A percentile compares a stretch with the other conserved stretches of the same genome.
Conservation (phyloP, 768 basidiomycete genomes). For the Mycena filopes region DNA sequence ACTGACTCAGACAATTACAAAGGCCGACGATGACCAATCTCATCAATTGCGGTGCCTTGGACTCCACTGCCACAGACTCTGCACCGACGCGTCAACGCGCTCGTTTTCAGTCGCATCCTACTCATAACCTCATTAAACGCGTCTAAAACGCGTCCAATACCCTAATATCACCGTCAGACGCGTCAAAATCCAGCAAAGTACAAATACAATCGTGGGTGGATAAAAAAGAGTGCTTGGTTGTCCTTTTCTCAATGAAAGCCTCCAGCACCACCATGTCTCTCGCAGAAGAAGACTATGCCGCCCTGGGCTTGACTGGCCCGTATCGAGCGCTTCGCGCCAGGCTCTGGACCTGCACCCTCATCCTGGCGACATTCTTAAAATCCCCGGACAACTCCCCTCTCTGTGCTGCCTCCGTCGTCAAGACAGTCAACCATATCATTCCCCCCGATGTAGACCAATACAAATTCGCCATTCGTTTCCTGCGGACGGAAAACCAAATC, state of each 20-base stretch:
- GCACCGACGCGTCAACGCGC: too few species aligned
- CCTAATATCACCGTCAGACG: too few species aligned
- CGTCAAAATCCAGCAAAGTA: too few species aligned
- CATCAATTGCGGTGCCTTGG: too few species aligned
- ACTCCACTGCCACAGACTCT: too few species aligned
- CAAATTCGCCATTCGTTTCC: conserved; percentile 3
- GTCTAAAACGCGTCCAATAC: too few species aligned
- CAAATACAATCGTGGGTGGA: conserved; percentile 2
- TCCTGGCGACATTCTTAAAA: neutral
- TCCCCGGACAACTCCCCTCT: neutral
- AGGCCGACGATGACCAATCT: too few species aligned
- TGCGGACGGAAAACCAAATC: neutral
- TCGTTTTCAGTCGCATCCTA: too few species aligned
- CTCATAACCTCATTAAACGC: too few species aligned
- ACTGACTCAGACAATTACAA: conserved; percentile 1
- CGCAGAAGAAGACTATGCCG: neutral
- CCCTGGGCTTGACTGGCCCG: conserved; percentile 4
- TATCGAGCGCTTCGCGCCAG: neutral
- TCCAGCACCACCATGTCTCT: neutral
- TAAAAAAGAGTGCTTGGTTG: neutral
- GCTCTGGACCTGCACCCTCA: neutral
- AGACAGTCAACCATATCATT: neutral
- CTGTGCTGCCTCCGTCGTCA: conserved; percentile 2
- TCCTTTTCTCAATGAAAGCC: neutral
- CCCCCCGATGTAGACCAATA: neutral